Conservation (phyloP, 148 eudicot species). For the Vaccinium darrowii region DNA sequence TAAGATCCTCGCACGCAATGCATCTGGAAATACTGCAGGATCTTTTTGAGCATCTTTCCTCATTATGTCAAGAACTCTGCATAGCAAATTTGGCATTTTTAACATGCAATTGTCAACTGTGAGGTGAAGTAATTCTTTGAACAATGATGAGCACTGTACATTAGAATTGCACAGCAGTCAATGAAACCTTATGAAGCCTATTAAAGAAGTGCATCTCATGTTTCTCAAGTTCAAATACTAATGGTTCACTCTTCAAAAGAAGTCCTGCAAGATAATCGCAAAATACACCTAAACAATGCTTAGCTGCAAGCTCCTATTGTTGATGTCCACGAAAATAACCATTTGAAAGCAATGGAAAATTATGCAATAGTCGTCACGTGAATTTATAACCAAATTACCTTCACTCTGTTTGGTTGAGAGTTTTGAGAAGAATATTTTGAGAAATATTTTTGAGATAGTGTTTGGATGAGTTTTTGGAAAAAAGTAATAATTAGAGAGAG, state of each 20-base stretch:
- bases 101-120: constrained; percentile 2
- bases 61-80: constrained; percentile 90
- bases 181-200: constrained; percentile 3
- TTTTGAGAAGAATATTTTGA: no score
- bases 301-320: neutral
- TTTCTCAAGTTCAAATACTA: neutral
- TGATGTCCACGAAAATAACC: neutral
- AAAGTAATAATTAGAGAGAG: no score
- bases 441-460: no score
- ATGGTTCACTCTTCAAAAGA: neutral
- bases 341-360: neutral
- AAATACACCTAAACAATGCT: constrained; percentile 4
- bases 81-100: constrained; percentile 13
- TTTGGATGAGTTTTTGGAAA: no score
- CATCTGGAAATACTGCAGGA: constrained; percentile 65
- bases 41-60: constrained; percentile 71
- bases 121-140: constrained; percentile 1
- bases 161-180: neutral
- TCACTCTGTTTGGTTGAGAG: no score
- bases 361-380: neutral
- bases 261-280: neutral
- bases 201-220: neutral
- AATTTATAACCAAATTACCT: neutral
- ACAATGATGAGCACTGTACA: neutral
- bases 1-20: constrained; percentile 59